A percentile compares a stretch with the other conserved stretches of the same genome.
phyloP scores from a whole-genome alignment of 2,329 filamentous ascomycete species.

The Ascomycota sp. region DNA sequence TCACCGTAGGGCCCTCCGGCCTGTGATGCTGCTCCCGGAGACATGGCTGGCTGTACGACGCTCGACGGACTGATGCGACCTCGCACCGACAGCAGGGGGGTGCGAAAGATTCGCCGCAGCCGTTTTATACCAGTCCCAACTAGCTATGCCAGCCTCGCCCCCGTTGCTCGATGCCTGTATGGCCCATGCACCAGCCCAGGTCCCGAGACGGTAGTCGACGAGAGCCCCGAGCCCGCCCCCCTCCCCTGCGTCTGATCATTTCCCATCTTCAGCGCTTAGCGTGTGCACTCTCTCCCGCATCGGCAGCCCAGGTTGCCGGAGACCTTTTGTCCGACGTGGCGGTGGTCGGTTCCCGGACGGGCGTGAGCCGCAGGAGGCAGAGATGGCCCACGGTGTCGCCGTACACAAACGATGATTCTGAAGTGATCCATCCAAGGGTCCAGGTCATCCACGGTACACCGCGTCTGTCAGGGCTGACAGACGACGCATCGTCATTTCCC shows the following conservation, averaged over 20 bases:
- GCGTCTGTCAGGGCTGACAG: too few relatives aligned
- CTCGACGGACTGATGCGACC: not conserved
- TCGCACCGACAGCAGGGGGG: too few relatives aligned
- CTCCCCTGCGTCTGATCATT: constrained; percentile 1
- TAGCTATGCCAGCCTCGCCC: too few relatives aligned
- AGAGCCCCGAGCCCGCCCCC: not conserved
- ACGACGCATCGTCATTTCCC: too few relatives aligned
- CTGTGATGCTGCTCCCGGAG: not conserved
- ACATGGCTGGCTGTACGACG: not conserved
- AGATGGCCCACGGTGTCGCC: too few relatives aligned
- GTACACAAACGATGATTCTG: too few relatives aligned
- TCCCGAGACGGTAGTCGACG: not conserved
- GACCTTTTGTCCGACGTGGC: too few relatives aligned
- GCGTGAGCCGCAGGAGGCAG: not conserved
- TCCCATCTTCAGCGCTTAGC: not conserved
- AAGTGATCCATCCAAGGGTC: too few relatives aligned
- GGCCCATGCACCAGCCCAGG: not conserved
- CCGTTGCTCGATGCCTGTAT: not conserved
- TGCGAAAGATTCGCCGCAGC: too few relatives aligned
- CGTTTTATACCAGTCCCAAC: too few relatives aligned
- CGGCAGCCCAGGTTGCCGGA: not conserved
- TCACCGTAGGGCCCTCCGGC: not conserved
- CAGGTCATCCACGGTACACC: too few relatives aligned
- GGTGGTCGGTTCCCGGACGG: not conserved
- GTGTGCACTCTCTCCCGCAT: too few relatives aligned